These are phyloP conservation scores for Boletus edulis DNA, from an alignment of 768 basidiomycete species.

Conservation along the genomic window DNA sequence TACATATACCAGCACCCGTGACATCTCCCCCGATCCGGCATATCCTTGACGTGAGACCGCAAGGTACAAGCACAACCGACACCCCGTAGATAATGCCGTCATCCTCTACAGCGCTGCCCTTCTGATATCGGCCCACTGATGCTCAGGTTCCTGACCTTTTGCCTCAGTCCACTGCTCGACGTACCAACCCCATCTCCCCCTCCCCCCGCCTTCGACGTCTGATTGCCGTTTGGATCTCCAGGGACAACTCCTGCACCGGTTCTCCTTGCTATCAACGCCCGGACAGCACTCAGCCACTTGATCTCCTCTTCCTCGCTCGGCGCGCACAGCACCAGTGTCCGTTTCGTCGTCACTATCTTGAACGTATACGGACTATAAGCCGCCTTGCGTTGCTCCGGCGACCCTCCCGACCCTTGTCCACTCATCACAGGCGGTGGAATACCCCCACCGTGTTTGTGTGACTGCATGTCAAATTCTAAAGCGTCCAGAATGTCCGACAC, in stretches of 20 bases:
- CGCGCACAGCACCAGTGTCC: conserved; percentile 85
- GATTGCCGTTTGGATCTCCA: conserved; percentile 37
- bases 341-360: conserved; percentile 95
- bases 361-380: conserved; percentile 64
- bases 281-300: conserved; percentile 94
- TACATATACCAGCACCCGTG: background rate
- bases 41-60: conserved; percentile 21
- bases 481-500: conserved; percentile 88
- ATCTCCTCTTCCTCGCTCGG: conserved; percentile 98
- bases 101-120: conserved; percentile 9
- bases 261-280: conserved; percentile 83
- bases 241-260: conserved; percentile 49
- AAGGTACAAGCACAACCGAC: conserved; percentile 11
- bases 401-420: conserved; percentile 35
- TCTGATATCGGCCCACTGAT: conserved; percentile 32
- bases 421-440: conserved; percentile 31
- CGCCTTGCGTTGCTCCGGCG: conserved; percentile 42
- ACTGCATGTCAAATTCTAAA: conserved; percentile 75
- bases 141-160: conserved; percentile 48
- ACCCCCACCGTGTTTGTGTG: conserved; percentile 43
- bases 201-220: conserved; percentile 9
- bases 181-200: conserved; percentile 14
- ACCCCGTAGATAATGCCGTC: conserved; percentile 19
- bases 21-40: too few relatives aligned
- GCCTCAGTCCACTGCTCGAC: conserved; percentile 40